Evolutionary conservation across 768 basidiomycete genomes (phyloP).

Genomic region (Boletellus sp.): DNA sequence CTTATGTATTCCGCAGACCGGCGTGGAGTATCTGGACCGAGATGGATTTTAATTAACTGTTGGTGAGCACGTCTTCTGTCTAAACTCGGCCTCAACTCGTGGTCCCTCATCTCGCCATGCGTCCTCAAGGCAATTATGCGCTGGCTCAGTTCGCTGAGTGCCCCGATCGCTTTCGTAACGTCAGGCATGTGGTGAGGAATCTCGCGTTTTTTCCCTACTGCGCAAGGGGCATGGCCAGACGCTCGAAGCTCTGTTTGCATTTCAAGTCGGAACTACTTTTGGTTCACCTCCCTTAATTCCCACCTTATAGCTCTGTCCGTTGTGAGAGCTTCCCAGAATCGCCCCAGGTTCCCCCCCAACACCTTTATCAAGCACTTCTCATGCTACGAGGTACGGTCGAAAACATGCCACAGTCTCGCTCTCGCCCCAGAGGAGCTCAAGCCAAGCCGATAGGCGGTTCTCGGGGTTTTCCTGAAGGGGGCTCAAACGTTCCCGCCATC

Average conservation of each 20-base stretch:
- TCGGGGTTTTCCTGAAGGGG: slow-evolving; percentile 29
- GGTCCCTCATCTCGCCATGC: slow-evolving; percentile 28
- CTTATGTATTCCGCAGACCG: slow-evolving; percentile 36
- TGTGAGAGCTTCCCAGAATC: slow-evolving; percentile 14
- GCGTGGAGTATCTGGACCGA: slow-evolving; percentile 33
- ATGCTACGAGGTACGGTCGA: slow-evolving; percentile 34
- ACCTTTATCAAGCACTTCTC: slow-evolving; percentile 21
- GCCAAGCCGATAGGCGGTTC: slow-evolving; percentile 21
- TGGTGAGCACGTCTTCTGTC: slow-evolving; percentile 20
- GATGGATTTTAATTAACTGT: slow-evolving; percentile 34
- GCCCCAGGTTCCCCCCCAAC: slow-evolving; percentile 21
- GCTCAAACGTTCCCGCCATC: slow-evolving; percentile 20
- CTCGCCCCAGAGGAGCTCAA: slow-evolving; percentile 28
- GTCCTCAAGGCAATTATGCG: slow-evolving; percentile 36
- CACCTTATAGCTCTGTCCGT: slow-evolving; percentile 28
- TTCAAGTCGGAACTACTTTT: slow-evolving; percentile 32
- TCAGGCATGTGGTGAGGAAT: slow-evolving; percentile 32
- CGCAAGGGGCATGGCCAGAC: slow-evolving; percentile 35
- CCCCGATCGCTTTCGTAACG: slow-evolving; percentile 33
- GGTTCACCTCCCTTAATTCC: slow-evolving; percentile 27
- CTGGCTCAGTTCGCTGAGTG: slow-evolving; percentile 36
- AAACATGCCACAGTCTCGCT: slow-evolving; percentile 23
- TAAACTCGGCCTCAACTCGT: slow-evolving; percentile 23
- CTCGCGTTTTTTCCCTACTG: slow-evolving; percentile 32
- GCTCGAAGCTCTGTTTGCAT: slow-evolving; percentile 31